Percentiles rank a stretch among this genome's conserved stretches.
Evolutionary conservation across 768 basidiomycete genomes (phyloP).

Genomic region (Suillus luteus): DNA sequence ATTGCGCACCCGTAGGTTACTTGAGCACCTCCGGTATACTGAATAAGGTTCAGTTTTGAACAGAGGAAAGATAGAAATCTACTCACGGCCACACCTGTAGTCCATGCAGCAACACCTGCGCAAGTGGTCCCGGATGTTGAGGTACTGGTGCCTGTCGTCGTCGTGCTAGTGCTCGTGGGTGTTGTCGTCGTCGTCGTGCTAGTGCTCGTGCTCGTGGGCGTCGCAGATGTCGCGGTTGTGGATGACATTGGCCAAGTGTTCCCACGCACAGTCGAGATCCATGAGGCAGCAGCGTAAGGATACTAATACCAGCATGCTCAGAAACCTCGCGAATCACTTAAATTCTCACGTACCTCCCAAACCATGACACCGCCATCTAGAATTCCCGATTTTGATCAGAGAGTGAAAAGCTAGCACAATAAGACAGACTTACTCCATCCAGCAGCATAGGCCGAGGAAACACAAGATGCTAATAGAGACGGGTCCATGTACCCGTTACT

Average conservation of each 20-base stretch:
- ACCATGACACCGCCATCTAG: conserved; percentile 41
- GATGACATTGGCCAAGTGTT: conserved; percentile 34
- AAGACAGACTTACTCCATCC: conserved; percentile 62
- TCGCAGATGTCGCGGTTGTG: conserved; percentile 16
- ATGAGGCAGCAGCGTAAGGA: conserved; percentile 39
- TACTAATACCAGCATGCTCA: conserved; percentile 27
- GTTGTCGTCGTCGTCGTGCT: conserved; percentile 24
- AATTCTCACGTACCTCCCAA: conserved; percentile 37
- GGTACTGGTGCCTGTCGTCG: conserved; percentile 27
- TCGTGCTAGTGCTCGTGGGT: neutral
- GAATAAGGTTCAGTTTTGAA: neutral
- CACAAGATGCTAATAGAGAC: conserved; percentile 56
- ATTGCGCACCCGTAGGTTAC: conserved; percentile 43
- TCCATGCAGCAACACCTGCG: conserved; percentile 45
- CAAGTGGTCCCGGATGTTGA: conserved; percentile 33
- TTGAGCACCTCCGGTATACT: conserved; percentile 45
- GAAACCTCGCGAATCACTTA: neutral
- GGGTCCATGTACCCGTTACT: conserved; percentile 60
- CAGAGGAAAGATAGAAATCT: neutral
- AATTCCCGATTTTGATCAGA: conserved; percentile 8
- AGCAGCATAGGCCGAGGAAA: conserved; percentile 55
- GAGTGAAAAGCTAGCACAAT: neutral
- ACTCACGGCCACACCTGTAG: conserved; percentile 37
- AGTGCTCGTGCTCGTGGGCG: conserved; percentile 14
- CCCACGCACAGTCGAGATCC: conserved; percentile 42